These are phyloP conservation scores for Candida endomychidarum DNA, from an alignment of 805 yeast genomes.

Conservation along the genomic window DNA sequence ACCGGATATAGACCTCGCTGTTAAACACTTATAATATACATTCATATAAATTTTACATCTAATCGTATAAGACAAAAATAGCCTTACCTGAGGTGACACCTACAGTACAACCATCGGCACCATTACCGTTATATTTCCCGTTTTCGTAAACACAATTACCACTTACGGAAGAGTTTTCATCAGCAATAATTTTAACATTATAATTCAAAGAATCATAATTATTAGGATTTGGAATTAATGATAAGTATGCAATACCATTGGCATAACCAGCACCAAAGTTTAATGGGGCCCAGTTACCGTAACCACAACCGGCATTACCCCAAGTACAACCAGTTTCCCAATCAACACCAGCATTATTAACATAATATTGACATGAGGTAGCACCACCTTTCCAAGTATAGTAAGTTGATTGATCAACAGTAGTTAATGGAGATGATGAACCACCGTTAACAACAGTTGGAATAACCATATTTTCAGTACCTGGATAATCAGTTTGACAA, in stretches of 20 bases:
- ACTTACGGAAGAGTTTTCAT: conserved; percentile 50
- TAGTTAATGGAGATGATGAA: conserved; percentile 49
- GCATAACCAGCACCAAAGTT: conserved; percentile 75
- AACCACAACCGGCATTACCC: conserved; percentile 58
- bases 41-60: conserved; percentile 4
- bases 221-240: conserved; percentile 78
- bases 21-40: conserved; percentile 6
- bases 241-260: conserved; percentile 60
- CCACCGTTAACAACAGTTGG: conserved; percentile 66
- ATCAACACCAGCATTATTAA: conserved; percentile 71
- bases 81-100: conserved; percentile 84
- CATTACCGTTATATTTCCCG: conserved; percentile 70
- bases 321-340: conserved; percentile 70
- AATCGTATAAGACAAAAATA: conserved; percentile 68
- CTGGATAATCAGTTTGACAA: conserved; percentile 81
- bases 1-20: too few species aligned
- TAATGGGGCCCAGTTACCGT: conserved; percentile 81
- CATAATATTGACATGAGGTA: conserved; percentile 74
- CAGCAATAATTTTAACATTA: conserved; percentile 42
- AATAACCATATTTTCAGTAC: conserved; percentile 76
- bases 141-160: conserved; percentile 81
- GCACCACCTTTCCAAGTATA: conserved; percentile 61
- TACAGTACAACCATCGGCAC: conserved; percentile 89
- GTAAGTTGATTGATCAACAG: conserved; percentile 59
- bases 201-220: conserved; percentile 46